Percentiles rank a stretch among this genome's conserved stretches.
Conservation (phyloP, 192 early-diverging fungal genomes). For the Geranomyces michiganensis region DNA sequence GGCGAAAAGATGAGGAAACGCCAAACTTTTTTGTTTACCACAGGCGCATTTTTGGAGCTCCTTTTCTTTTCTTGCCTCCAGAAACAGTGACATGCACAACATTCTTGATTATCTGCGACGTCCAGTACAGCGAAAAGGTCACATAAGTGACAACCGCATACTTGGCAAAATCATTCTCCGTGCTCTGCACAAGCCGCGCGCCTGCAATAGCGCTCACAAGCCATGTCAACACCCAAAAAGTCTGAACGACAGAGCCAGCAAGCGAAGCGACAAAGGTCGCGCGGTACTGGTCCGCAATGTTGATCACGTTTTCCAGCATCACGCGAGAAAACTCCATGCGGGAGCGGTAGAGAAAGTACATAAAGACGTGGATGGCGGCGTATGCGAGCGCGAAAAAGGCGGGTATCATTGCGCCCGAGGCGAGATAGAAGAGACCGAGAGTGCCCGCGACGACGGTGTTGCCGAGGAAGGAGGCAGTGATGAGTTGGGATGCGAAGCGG, state of each 20-base stretch:
- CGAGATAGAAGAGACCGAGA: slow-evolving; percentile 21
- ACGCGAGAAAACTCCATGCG: slow-evolving; percentile 54
- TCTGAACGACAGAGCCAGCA: slow-evolving; percentile 61
- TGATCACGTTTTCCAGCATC: slow-evolving; percentile 76
- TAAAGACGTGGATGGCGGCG: slow-evolving; percentile 28
- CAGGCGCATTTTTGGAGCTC: too few species aligned
- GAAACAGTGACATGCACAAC: slow-evolving; percentile 75
- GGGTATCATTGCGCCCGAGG: slow-evolving; percentile 6
- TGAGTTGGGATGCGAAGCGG: slow-evolving; percentile 45
- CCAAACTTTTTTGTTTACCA: too few species aligned
- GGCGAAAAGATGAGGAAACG: too few species aligned
- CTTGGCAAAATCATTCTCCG: slow-evolving; percentile 3
- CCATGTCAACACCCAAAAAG: slow-evolving; percentile 9
- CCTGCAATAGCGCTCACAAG: slow-evolving; percentile 1
- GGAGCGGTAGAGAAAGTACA: slow-evolving; percentile 35
- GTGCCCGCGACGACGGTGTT: slow-evolving; percentile 38
- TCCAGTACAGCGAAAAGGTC: slow-evolving; percentile 72
- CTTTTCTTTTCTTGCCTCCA: slow-evolving; percentile 39
- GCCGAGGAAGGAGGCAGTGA: slow-evolving; percentile 45
- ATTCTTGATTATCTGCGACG: slow-evolving; percentile 65
- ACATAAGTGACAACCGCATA: slow-evolving; percentile 10
- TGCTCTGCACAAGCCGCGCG: neutral
- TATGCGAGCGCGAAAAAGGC: slow-evolving; percentile 11
- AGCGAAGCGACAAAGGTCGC: slow-evolving; percentile 76
- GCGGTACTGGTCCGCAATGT: slow-evolving; percentile 73